These are phyloP conservation scores for Cadophora luteo-olivacea DNA, from an alignment of 2,329 filamentous ascomycete genomes.

Conservation along the genomic window DNA sequence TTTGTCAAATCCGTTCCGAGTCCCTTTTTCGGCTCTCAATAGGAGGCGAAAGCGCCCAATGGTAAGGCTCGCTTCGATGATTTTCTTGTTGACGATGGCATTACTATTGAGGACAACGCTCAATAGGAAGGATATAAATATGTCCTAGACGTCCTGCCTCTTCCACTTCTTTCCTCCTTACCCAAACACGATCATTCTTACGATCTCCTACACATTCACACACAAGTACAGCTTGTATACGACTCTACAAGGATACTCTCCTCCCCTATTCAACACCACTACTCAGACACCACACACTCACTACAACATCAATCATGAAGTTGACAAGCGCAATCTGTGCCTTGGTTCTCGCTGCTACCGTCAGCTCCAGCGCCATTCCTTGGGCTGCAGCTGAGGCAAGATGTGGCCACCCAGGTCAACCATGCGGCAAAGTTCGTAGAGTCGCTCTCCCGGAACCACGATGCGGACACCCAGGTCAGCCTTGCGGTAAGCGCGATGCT, in stretches of 20 bases:
- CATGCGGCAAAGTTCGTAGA: not conserved
- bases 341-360: slow-evolving; percentile 49
- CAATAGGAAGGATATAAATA: slow-evolving; percentile 28
- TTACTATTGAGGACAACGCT: slow-evolving; percentile 24
- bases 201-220: slow-evolving; percentile 25
- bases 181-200: slow-evolving; percentile 16
- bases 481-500: slow-evolving; percentile 28
- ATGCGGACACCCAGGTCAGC: slow-evolving; percentile 22
- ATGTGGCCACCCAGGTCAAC: slow-evolving; percentile 22
- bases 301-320: slow-evolving; percentile 52
- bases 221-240: slow-evolving; percentile 22
- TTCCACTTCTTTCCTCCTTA: slow-evolving; percentile 18
- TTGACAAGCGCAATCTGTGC: slow-evolving; percentile 50
- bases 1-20: slow-evolving; percentile 8
- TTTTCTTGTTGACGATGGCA: slow-evolving; percentile 15
- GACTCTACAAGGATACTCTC: slow-evolving; percentile 2
- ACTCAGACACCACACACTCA: slow-evolving; percentile 17
- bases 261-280: slow-evolving; percentile 8
- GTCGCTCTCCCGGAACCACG: not conserved
- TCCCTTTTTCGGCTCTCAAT: slow-evolving; percentile 35
- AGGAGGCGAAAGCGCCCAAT: slow-evolving; percentile 25
- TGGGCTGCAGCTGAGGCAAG: slow-evolving; percentile 17
- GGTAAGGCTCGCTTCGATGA: slow-evolving; percentile 24
- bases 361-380: slow-evolving; percentile 43
- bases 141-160: not conserved